Base-by-base conservation (phyloP, 352 stramenopile species). In the Phytophthora sp. region DNA sequence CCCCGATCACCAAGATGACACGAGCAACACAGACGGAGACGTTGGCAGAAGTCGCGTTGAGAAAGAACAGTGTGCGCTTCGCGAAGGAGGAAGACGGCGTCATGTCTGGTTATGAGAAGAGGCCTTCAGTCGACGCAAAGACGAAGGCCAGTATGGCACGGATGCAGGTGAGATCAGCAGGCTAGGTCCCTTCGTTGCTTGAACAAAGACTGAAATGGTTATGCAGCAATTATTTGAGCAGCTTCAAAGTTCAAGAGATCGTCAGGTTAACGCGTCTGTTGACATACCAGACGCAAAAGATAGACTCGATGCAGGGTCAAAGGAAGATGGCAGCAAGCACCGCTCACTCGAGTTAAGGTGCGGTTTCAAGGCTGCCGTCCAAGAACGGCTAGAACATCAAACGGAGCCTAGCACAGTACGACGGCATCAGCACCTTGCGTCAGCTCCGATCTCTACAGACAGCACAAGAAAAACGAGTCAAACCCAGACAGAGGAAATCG, bases 211-310 rank as follows among this genome's bases (percentile, higher is more conserved):
- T n/a, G n/a, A n/a, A n/a, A n/a, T n/a, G 27, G 13, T 24, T 54
- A 29, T 49, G 24, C 39, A 84, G 76, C 57, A 66, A 39, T 47
- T 84, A 8, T 73, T 79, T 36, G 59, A 81, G 39, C 69, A 73
- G 23, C 57, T 80, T 0, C 65, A 79, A 23, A 21, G 15, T 27
- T 38, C 57, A 8, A 55, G 15, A 27, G 20, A 44, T 45, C 31
- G 38, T 11, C 23, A 31, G 27, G 21, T 33, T 27, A 52, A 13
- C 16, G 56, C 18, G 6, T 33, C 1, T 8, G 12, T 44, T 36
- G 26, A 27, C 30, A 39, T 12, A 50, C 7, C 15, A 35, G 26
- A 42, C 6, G 46, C n/a, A 8, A 27, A 53, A 2, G 3, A 38
- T 3, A n/a, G 12, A 9, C 6, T 53, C n/a, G 26, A 46, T 11